phyloP scores from a whole-genome alignment of 208 protist genomes.

The Hexamita inflata region DNA sequence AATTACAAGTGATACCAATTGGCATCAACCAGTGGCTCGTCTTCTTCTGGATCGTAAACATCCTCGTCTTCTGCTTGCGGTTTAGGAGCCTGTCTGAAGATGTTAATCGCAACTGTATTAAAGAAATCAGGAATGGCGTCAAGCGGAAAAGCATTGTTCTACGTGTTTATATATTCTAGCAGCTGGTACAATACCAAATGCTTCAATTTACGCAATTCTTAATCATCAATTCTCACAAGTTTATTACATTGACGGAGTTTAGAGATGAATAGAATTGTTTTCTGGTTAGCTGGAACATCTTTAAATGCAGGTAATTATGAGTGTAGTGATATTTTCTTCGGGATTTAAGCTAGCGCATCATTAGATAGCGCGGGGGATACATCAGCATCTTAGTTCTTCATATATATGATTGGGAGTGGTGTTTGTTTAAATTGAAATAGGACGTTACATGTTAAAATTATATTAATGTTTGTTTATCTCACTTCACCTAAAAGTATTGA shows the following conservation, averaged over 20 bases:
- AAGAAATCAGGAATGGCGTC: conserved; percentile 43
- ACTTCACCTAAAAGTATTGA: too few species aligned
- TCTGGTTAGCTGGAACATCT: conserved; percentile 38
- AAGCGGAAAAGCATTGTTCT: conserved; percentile 45
- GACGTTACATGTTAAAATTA: too few species aligned
- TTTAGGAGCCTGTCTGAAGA: conserved; percentile 53
- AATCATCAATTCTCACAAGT: conserved; percentile 44
- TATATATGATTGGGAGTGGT: too few species aligned
- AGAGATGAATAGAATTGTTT: conserved; percentile 33
- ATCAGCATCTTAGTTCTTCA: too few species aligned
- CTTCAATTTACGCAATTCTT: conserved; percentile 47
- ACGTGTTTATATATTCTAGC: conserved; percentile 42
- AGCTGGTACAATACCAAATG: conserved; percentile 41
- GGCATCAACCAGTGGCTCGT: conserved; percentile 47
- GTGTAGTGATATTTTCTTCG: conserved; percentile 15
- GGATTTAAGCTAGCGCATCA: background rate
- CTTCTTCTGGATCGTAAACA: conserved; percentile 48
- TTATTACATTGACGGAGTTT: conserved; percentile 48
- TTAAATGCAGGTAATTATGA: conserved; percentile 13
- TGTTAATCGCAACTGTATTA: conserved; percentile 48
- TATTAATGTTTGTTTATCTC: too few species aligned
- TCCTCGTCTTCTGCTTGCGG: conserved; percentile 35
- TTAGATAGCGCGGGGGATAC: too few species aligned
- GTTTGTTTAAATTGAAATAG: too few species aligned
- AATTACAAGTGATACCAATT: conserved; percentile 49